phyloP scores from a whole-genome alignment of 2,329 filamentous ascomycete species.

The Alternaria hordeiaustralica region DNA sequence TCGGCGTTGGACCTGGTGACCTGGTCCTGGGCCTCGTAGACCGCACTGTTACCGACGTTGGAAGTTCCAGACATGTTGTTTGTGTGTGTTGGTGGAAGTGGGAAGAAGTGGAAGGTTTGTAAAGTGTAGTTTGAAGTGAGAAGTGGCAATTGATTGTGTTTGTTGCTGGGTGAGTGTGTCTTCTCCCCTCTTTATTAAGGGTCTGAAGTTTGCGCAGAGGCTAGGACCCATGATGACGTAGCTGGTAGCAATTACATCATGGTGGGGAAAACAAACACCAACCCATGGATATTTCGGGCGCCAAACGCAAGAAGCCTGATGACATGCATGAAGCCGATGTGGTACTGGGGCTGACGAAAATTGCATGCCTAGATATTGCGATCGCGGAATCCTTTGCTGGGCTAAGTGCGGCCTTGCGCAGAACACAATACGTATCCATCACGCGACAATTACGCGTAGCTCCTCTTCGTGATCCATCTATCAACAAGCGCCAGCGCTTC shows the following conservation, averaged over 20 bases:
- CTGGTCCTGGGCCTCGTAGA: constrained; percentile 83
- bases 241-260: constrained; percentile 28
- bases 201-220: constrained; percentile 13
- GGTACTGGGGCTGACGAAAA: constrained; percentile 3
- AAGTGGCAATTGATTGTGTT: background rate
- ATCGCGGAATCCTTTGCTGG: background rate
- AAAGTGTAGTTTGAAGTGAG: background rate
- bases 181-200: constrained; percentile 16
- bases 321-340: constrained; percentile 13
- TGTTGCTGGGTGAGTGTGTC: background rate
- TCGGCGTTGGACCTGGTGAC: constrained; percentile 65
- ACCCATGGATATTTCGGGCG: constrained; percentile 20
- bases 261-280: constrained; percentile 27
- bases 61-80: constrained; percentile 62
- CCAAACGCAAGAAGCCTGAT: constrained; percentile 16
- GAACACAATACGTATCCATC: background rate
- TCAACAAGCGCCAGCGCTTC: constrained; percentile 39
- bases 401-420: background rate
- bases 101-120: background rate
- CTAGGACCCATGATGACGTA: constrained; percentile 30
- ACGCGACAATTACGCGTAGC: constrained; percentile 29
- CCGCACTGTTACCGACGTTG: constrained; percentile 67
- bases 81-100: background rate
- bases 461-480: constrained; percentile 39
- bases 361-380: constrained; percentile 3